Evolutionary conservation across 441 rosid species (phyloP), one percentile per base, ranked within the genome.

Genomic region (Francoa sonchifolia): DNA sequence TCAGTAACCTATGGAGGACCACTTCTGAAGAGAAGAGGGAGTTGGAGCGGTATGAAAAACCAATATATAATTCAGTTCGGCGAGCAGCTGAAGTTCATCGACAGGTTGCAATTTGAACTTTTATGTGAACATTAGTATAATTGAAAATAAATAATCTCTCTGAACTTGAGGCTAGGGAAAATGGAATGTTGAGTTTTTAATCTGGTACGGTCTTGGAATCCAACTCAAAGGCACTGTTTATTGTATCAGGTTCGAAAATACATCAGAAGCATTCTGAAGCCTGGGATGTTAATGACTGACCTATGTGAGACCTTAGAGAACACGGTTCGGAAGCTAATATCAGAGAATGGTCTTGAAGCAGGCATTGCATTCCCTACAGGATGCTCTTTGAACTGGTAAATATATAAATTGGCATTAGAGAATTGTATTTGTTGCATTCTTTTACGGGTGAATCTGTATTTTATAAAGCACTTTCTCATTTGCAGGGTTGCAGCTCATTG

Each of bases 361-460:
- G 95, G 99, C 65, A 90, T 90, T 54, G 95, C 99, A 31, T 89
- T 89, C 63, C 98, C 98, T 50, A 89, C 98, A 6, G 98, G 98
- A 71, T 90, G 99, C 67, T 90, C 94, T 38, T 58, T 82, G 68
- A 82, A 90, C 55, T 82, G 96, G 96, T 90, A 60, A 28, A 54
- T 39, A 35, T 17, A 21, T 27, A 19, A 5, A 40, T 39, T 34
- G 28, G 25, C 28, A 19, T 32, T 6, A 44, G 21, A 15, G 22
- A 44, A 7, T 33, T 22, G 23, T 18, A 6, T 50, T 31, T 21
- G n/a, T 40, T 38, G 41, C 29, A 12, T 27, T 41, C 44, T 33
- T 20, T 2, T 14, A 32, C 42, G 17, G 19, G 7, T 20, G 23
- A 40, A 45, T 53, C 29, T 20, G 3, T 43, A 15, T 12, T 44